These are phyloP conservation scores for Neurospora sp. DNA, from an alignment of 2,329 filamentous ascomycete genomes.

Conservation along the genomic window DNA sequence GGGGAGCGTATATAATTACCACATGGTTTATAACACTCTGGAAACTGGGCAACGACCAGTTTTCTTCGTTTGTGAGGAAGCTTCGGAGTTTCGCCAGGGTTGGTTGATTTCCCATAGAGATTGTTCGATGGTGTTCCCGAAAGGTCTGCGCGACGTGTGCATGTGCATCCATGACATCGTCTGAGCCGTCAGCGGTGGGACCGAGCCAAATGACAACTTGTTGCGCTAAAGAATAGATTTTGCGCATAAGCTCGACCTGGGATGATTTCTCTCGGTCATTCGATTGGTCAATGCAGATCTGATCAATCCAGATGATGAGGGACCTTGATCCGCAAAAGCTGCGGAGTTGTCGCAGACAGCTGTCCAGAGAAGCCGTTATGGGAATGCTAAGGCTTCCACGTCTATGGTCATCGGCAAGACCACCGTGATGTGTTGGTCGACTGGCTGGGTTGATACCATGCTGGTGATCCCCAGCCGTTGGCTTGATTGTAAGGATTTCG, in stretches of 20 bases:
- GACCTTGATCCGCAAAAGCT: background rate
- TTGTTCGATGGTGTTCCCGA: background rate
- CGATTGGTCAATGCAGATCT: slow-evolving; percentile 8
- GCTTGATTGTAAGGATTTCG: background rate
- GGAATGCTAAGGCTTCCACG: background rate
- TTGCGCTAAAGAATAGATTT: slow-evolving; percentile 1
- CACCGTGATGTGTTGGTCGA: background rate
- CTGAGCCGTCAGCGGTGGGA: slow-evolving; percentile 3
- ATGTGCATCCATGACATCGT: slow-evolving; percentile 9
- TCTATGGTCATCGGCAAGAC: background rate
- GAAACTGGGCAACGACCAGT: background rate
- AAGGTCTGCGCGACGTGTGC: background rate
- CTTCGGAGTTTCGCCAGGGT: too few species aligned
- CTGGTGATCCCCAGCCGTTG: too few species aligned
- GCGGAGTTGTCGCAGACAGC: slow-evolving; percentile 2
- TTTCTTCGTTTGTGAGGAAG: background rate
- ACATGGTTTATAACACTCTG: fast-evolving
- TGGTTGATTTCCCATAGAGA: background rate
- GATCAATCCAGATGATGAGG: slow-evolving; percentile 5
- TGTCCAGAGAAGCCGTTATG: slow-evolving; percentile 2
- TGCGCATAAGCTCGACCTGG: slow-evolving; percentile 5
- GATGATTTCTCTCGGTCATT: slow-evolving; percentile 1
- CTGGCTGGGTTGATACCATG: too few species aligned
- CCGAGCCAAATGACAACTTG: slow-evolving; percentile 7
- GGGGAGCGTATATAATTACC: background rate